These are phyloP conservation scores for Mortierella alpina DNA, from an alignment of 192 early-diverging fungal genomes.

Conservation along the genomic window DNA sequence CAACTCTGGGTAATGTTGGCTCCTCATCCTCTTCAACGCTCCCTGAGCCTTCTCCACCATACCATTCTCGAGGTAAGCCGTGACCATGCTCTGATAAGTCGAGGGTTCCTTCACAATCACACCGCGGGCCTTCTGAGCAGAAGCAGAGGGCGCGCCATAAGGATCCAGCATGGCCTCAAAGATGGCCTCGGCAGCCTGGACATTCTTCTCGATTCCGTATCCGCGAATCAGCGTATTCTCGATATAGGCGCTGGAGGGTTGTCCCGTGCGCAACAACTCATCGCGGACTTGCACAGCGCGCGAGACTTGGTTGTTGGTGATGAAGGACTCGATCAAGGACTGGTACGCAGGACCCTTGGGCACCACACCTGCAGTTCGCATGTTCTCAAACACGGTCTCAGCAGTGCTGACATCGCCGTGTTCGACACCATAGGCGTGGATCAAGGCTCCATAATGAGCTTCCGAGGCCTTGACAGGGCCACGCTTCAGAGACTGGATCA, in stretches of 20 bases:
- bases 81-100: constrained; percentile 70
- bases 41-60: constrained; percentile 31
- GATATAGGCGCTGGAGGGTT: constrained; percentile 62
- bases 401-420: constrained; percentile 64
- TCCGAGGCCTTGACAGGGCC: constrained; percentile 54
- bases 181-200: constrained; percentile 55
- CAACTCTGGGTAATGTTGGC: constrained; percentile 45
- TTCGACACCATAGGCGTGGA: constrained; percentile 66
- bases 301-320: constrained; percentile 56
- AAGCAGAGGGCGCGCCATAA: constrained; percentile 6
- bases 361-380: constrained; percentile 41
- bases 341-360: constrained; percentile 66
- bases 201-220: constrained; percentile 55
- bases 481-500: constrained; percentile 60
- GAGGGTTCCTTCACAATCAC: constrained; percentile 64
- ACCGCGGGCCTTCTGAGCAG: constrained; percentile 3
- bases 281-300: constrained; percentile 58
- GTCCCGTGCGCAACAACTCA: constrained; percentile 50
- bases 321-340: constrained; percentile 64
- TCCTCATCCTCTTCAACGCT: constrained; percentile 28
- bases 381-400: constrained; percentile 56
- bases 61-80: constrained; percentile 59
- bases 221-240: constrained; percentile 70
- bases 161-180: constrained; percentile 67
- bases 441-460: constrained; percentile 65